These are phyloP conservation scores for Candida freyschussii DNA, from an alignment of 1,139 yeast genomes.

Conservation along the genomic window DNA sequence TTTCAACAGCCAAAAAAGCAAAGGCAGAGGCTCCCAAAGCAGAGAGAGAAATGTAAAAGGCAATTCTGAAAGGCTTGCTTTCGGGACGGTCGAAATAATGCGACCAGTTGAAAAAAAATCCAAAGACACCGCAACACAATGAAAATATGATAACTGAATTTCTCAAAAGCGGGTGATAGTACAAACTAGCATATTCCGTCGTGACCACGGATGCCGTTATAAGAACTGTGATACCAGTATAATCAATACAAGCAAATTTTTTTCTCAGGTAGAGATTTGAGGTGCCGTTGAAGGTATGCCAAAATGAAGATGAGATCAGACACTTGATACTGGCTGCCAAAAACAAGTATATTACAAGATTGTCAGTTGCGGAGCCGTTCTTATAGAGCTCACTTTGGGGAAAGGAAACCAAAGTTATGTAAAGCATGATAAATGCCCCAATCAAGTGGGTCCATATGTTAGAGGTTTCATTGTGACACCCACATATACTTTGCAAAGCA, in stretches of 20 bases:
- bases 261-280: slow-evolving; percentile 60
- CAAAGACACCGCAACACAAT: slow-evolving; percentile 59
- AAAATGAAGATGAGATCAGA: slow-evolving; percentile 67
- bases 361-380: slow-evolving; percentile 36
- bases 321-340: slow-evolving; percentile 73
- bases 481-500: slow-evolving; percentile 52
- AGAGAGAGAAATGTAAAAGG: slow-evolving; percentile 80
- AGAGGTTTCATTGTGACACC: slow-evolving; percentile 82
- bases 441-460: slow-evolving; percentile 90
- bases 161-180: slow-evolving; percentile 45
- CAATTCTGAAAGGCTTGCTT: slow-evolving; percentile 70
- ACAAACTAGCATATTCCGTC: slow-evolving; percentile 77
- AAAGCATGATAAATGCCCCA: slow-evolving; percentile 59
- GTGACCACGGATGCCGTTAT: slow-evolving; percentile 89
- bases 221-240: slow-evolving; percentile 86
- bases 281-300: slow-evolving; percentile 92
- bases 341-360: slow-evolving; percentile 54
- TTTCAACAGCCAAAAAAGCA: slow-evolving; percentile 48
- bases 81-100: slow-evolving; percentile 87
- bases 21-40: slow-evolving; percentile 68
- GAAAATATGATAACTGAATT: slow-evolving; percentile 54
- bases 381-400: slow-evolving; percentile 49
- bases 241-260: slow-evolving; percentile 88
- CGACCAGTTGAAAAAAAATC: slow-evolving; percentile 83
- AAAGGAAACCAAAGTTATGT: slow-evolving; percentile 53